Evolutionary conservation across 75 land plant species (phyloP), one percentile per base, ranked within the genome.

Genomic region (Selaginella tamariscina): DNA sequence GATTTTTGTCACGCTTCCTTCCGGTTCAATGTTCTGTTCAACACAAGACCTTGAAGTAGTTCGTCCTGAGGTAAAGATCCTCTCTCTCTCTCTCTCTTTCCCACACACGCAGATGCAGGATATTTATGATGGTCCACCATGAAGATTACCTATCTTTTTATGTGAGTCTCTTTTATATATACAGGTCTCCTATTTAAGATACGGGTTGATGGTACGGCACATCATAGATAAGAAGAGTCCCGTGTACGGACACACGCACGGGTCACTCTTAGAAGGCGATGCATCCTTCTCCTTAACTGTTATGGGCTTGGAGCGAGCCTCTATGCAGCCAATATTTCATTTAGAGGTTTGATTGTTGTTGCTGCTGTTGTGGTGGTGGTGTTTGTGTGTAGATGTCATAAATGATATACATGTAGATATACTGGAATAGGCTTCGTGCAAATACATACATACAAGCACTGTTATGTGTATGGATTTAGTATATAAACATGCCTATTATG

Each of bases 241-340:
- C 27, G 65, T 80, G 1, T 80, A 78, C 73, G 82, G 82, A 21
- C 82, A 78, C 23, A 73, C 76, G 1, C 44, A 77, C 69, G 73
- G 70, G 32, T 65, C 73, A n/a, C 57, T 80, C 32, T 32, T 1
- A n/a, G 82, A 80, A 0, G 82, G 82, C 29, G 82, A 80, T 70
- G 76, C 82, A 21, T 78, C 82, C 24, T 80, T 80, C 39, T 80
- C 82, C 28, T 49, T 80, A 26, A 80, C 82, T 27, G 68, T 80
- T 31, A 78, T 78, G 81, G 82, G 81, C 20, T 32, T 78, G 44
- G 82, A 80, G 71, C 72, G 82, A 33, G 72, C 82, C n/a, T 80
- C 82, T 13, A 80, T 80, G 82, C 82, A 80, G 59, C 75, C 82
- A 23, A 78, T 80, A 39, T 80, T 80, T 56, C 81, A 80, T 68